A percentile compares a stretch with the other conserved stretches of the same genome.
Evolutionary conservation across 805 yeast genomes (phyloP).

Genomic region (Myxozyma melibiosi): DNA sequence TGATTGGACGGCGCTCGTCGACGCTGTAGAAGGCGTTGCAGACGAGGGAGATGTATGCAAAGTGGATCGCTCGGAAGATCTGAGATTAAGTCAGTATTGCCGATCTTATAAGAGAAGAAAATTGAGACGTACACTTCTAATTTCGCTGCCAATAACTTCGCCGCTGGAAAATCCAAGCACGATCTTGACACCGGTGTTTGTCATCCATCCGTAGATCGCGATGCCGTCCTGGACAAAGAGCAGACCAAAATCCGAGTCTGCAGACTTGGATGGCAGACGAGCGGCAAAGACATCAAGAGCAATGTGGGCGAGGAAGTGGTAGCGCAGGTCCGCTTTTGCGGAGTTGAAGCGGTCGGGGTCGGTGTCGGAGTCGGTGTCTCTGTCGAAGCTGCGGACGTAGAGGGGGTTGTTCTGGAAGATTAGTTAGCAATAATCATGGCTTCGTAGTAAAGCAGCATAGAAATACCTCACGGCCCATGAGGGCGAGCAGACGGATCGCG

Average conservation of each 20-base stretch:
- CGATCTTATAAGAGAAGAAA: no score
- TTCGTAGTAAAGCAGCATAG: neutral
- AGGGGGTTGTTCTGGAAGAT: slow-evolving; percentile 27
- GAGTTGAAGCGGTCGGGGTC: neutral
- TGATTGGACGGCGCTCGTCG: slow-evolving; percentile 37
- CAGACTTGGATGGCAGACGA: slow-evolving; percentile 48
- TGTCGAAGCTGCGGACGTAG: slow-evolving; percentile 21
- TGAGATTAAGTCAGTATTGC: neutral
- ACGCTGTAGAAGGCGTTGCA: slow-evolving; percentile 63
- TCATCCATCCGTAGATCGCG: slow-evolving; percentile 67
- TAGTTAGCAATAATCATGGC: neutral
- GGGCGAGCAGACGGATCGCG: slow-evolving; percentile 26
- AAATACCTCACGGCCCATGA: slow-evolving; percentile 32
- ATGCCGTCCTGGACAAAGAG: slow-evolving; percentile 69
- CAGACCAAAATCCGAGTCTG: slow-evolving; percentile 47
- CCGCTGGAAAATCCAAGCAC: slow-evolving; percentile 55
- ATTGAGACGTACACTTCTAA: slow-evolving; percentile 37
- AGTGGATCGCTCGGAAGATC: slow-evolving; percentile 52
- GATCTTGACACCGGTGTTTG: slow-evolving; percentile 67
- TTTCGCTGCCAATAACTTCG: slow-evolving; percentile 38
- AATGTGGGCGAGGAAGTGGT: slow-evolving; percentile 75
- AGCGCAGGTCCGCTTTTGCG: slow-evolving; percentile 42
- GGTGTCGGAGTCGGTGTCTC: no score
- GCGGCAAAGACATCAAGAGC: slow-evolving; percentile 69
- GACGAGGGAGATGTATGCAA: slow-evolving; percentile 55